Evolutionary conservation across 2,329 filamentous ascomycete species (phyloP), one percentile per base, ranked within the genome.

Genomic region (Trichoderma afroharzianum): DNA sequence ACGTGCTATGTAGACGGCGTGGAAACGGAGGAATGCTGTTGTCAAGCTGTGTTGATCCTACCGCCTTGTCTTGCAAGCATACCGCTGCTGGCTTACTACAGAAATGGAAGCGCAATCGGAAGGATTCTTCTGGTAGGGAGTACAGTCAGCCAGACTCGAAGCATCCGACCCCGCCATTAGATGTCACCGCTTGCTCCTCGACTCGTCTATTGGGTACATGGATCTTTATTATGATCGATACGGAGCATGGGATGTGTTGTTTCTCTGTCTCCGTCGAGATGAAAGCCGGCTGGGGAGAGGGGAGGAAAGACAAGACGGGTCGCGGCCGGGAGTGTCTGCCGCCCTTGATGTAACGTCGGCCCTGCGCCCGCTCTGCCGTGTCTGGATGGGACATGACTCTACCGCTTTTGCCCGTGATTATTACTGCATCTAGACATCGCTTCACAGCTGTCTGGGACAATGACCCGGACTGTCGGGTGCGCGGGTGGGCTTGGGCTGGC

Each of bases 311-410:
- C 9, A n/a, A 11, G 63, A 33, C 15, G 1, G 18, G 28, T 28
- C 36, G 24, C 24, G 33, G 33, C 14, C 18, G 28, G 63, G 33
- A 58, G 64, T 30, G 39, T 68, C 53, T 68, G 11, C 64, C 53
- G 55, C 50, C 26, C 55, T 47, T 12, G 57, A 59, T 68, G 64
- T 59, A 68, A 68, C 64, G 33, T 36, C 64, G 64, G 64, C 53
- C 47, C 33, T 59, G 64, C 64, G 36, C 36, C 53, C 53, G 62
- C 12, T 59, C 33, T 47, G 36, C 26, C n/a, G 32, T 62, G 58
- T 62, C 32, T 39, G 39, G 39, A 26, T 58, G 9, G 55, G 7
- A 18, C 55, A 32, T 30, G 55, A 32, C 55, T 58, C 55, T 58
- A 9, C n/a, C 28, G 36, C 55, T 36, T 6, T 36, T 26, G 14